A percentile compares a stretch with the other conserved stretches of the same genome.
Conservation (phyloP, 345 rosid genomes). For the Dipteronia sinensis region DNA sequence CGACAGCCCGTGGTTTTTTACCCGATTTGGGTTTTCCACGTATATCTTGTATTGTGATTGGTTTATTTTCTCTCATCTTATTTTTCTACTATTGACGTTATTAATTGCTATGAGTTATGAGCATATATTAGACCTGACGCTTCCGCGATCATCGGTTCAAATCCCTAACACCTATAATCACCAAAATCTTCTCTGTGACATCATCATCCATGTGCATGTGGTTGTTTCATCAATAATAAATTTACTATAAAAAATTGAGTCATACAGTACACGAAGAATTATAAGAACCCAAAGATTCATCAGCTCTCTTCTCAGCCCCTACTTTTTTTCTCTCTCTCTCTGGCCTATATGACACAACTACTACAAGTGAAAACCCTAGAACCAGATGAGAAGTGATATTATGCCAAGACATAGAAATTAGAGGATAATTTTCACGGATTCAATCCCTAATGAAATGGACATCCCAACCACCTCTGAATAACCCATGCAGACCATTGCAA, state of each 20-base stretch:
- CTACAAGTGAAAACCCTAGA: constrained; percentile 22
- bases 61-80: no score
- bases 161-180: no score
- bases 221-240: constrained; percentile 23
- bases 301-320: not conserved
- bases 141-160: no score
- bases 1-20: no score
- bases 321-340: not conserved
- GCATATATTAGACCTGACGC: no score
- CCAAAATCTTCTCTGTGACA: constrained; percentile 6
- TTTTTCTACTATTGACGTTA: no score
- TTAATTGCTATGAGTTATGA: no score
- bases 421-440: constrained; percentile 15
- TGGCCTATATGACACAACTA: not conserved
- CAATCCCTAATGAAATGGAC: constrained; percentile 27
- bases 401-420: not conserved
- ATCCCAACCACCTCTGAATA: constrained; percentile 10
- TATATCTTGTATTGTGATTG: no score
- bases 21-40: no score
- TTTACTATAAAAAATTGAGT: constrained; percentile 20
- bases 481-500: not conserved
- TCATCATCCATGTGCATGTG: constrained; percentile 3
- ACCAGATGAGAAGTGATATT: no score
- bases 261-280: constrained; percentile 17
- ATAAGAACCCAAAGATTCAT: constrained; percentile 14